Evolutionary conservation across 2,329 filamentous ascomycete genomes (phyloP).

Genomic region (Grosmannia penicillata): DNA sequence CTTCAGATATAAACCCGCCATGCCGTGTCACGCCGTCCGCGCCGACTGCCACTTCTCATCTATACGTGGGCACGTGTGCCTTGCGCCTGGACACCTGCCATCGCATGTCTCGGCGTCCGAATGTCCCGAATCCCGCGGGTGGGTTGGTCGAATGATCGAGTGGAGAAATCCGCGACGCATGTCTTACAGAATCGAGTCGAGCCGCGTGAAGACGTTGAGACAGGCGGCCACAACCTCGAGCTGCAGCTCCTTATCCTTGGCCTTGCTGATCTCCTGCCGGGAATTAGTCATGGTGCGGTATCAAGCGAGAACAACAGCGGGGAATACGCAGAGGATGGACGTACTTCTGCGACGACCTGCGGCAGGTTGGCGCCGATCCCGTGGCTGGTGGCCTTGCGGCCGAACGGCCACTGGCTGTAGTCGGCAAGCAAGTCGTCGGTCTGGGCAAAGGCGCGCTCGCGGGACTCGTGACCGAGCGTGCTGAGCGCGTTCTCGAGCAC

Average conservation of each 20-base stretch:
- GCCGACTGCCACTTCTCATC: no score
- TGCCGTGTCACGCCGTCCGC: no score
- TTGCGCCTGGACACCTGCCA: no score
- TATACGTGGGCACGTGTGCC: no score
- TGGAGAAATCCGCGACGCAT: no score
- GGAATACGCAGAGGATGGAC: conserved; percentile 9
- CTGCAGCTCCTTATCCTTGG: conserved; percentile 89
- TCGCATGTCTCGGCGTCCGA: no score
- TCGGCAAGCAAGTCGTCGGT: conserved; percentile 91
- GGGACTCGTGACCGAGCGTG: conserved; percentile 81
- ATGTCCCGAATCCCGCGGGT: no score
- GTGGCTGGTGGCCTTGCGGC: conserved; percentile 60
- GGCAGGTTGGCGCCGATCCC: conserved; percentile 88
- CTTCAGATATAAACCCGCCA: no score
- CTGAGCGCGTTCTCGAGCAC: conserved; percentile 96
- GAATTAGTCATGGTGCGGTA: conserved; percentile 1
- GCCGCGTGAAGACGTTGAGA: conserved; percentile 89
- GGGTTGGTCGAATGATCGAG: no score
- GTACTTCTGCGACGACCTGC: conserved; percentile 64
- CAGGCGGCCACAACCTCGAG: conserved; percentile 95
- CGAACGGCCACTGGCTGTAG: conserved; percentile 97
- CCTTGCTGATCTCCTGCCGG: conserved; percentile 57
- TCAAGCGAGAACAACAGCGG: not conserved
- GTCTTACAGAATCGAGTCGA: conserved; percentile 78
- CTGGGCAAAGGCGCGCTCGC: conserved; percentile 90